A percentile compares a stretch with the other conserved stretches of the same genome.
phyloP scores from a whole-genome alignment of 2,329 filamentous ascomycete species.

The Ascochyta pisi region DNA sequence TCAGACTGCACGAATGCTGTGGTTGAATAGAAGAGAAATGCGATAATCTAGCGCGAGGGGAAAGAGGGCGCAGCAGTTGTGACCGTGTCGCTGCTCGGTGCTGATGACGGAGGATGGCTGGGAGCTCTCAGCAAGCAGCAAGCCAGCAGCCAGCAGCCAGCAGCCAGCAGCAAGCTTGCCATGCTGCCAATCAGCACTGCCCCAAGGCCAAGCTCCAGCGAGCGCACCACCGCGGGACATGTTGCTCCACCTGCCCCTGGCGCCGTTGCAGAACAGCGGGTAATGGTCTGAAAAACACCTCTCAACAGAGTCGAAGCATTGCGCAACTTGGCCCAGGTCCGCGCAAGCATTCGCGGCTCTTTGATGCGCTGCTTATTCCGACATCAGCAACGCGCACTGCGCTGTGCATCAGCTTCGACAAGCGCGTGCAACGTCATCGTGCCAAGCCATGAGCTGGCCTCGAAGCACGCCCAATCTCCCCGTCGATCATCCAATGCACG shows the following conservation, averaged over 20 bases:
- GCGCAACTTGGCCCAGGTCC: neutral
- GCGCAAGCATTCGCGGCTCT: conserved; percentile 7
- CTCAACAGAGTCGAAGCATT: conserved; percentile 5
- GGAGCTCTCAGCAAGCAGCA: neutral
- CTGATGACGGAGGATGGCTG: conserved; percentile 20
- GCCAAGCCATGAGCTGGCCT: conserved; percentile 8
- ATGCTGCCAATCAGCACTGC: conserved; percentile 15
- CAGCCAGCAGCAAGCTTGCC: conserved; percentile 2
- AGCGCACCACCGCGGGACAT: conserved; percentile 3
- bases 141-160: too few species aligned
- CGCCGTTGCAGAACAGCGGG: conserved; percentile 21
- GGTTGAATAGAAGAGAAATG: neutral
- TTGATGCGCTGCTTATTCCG: conserved; percentile 6
- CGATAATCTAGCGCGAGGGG: conserved; percentile 12
- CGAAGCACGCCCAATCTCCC: neutral
- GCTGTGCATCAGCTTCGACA: neutral
- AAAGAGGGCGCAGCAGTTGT: conserved; percentile 15
- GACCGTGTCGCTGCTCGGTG: conserved; percentile 3
- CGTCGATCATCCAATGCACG: conserved; percentile 12
- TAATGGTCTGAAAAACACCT: neutral
- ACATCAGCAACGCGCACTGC: conserved; percentile 5
- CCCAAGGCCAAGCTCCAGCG: conserved; percentile 13
- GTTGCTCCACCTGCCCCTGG: conserved; percentile 20
- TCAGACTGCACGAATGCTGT: conserved; percentile 3
- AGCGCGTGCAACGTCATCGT: conserved; percentile 4